Conservation (phyloP, 352 stramenopile species). For the Phytophthora europaea region DNA sequence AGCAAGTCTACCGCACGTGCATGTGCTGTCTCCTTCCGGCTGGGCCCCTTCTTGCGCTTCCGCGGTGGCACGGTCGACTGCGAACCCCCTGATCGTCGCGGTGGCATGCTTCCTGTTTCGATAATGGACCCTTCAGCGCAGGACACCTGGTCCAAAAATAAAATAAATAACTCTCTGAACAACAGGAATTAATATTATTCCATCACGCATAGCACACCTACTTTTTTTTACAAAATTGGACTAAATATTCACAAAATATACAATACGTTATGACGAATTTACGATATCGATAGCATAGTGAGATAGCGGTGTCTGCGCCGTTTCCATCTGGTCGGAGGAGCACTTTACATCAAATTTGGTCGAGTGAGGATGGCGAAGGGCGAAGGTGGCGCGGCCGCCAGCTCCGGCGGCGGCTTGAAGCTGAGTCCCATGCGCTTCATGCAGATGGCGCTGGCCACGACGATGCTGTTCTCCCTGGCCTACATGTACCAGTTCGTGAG, state of each 20-base stretch:
- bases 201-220: too few relatives aligned
- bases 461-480: conserved; percentile 65
- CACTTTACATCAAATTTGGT: conserved; percentile 14
- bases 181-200: too few relatives aligned
- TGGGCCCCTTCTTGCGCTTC: too few relatives aligned
- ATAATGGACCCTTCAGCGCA: too few relatives aligned
- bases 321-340: background rate
- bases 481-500: conserved; percentile 84
- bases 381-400: background rate
- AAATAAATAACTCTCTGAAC: too few relatives aligned
- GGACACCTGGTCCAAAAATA: too few relatives aligned
- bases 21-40: too few relatives aligned
- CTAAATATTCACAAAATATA: background rate
- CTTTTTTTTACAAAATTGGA: background rate
- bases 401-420: conserved; percentile 8
- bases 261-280: background rate
- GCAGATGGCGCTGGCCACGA: conserved; percentile 70
- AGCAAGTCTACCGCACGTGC: too few relatives aligned
- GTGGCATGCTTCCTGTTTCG: too few relatives aligned
- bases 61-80: too few relatives aligned
- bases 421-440: conserved; percentile 79
- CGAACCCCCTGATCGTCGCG: too few relatives aligned
- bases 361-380: conserved; percentile 21
- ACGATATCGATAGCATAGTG: background rate
- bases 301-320: background rate